Evolutionary conservation across 2,329 filamentous ascomycete species (phyloP).

Genomic region (Drechmeria coniospora): DNA sequence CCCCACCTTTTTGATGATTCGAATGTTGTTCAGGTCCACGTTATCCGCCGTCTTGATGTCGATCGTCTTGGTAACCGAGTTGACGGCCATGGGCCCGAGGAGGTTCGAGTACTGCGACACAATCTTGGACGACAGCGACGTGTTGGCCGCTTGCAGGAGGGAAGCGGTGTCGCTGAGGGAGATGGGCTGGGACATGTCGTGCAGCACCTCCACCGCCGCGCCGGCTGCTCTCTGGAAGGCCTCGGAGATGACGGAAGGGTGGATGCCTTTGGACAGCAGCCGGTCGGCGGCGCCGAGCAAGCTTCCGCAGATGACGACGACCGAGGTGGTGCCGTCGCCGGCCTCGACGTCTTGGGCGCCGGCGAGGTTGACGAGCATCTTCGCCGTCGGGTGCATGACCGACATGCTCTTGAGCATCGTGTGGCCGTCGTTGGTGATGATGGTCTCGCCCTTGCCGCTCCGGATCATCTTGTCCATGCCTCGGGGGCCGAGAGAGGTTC

Average conservation of each 20-base stretch:
- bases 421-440: conserved; percentile 99
- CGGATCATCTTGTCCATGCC: conserved; percentile 99
- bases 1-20: conserved; percentile 93
- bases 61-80: conserved; percentile 89
- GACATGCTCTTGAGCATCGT: conserved; percentile 99
- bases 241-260: conserved; percentile 95
- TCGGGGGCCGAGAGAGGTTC: conserved; percentile 87
- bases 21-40: conserved; percentile 89
- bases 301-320: conserved; percentile 94
- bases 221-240: conserved; percentile 89
- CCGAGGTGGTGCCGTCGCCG: conserved; percentile 93
- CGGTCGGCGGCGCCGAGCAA: conserved; percentile 86
- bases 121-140: conserved; percentile 95
- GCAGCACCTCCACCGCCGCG: conserved; percentile 75
- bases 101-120: conserved; percentile 93
- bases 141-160: conserved; percentile 90
- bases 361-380: conserved; percentile 96
- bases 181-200: conserved; percentile 92
- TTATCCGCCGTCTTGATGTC: conserved; percentile 92
- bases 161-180: conserved; percentile 74
- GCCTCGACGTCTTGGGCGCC: conserved; percentile 97
- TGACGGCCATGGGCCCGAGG: conserved; percentile 94
- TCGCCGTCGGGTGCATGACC: conserved; percentile 97
- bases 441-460: conserved; percentile 88
- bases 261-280: conserved; percentile 81